These are phyloP conservation scores for Corylus heterophylla DNA, from an alignment of 306 rosid species.

Conservation along the genomic window DNA sequence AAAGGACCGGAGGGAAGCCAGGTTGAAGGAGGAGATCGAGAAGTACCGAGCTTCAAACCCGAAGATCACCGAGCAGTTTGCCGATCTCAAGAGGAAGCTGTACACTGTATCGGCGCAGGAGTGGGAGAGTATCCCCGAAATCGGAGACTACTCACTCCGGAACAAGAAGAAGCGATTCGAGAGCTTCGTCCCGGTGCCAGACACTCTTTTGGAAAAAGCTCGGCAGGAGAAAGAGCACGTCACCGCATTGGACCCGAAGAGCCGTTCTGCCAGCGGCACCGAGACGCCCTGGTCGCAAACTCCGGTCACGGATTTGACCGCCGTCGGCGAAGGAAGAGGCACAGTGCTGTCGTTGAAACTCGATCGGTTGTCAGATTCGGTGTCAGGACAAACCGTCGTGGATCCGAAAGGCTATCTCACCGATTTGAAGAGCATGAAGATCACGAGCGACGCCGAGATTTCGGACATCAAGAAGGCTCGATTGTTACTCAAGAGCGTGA, in stretches of 20 bases:
- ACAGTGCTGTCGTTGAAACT: constrained; percentile 78
- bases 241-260: constrained; percentile 84
- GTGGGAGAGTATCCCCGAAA: constrained; percentile 84
- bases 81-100: constrained; percentile 72
- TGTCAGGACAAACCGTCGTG: constrained; percentile 75
- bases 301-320: constrained; percentile 92
- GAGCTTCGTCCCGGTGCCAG: constrained; percentile 88
- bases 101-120: constrained; percentile 62
- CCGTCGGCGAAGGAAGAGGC: constrained; percentile 89
- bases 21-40: constrained; percentile 90
- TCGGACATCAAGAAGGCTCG: constrained; percentile 87
- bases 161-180: constrained; percentile 88
- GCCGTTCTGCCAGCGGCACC: constrained; percentile 64
- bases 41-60: constrained; percentile 86
- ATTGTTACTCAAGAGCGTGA: constrained; percentile 80
- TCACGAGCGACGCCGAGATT: constrained; percentile 87
- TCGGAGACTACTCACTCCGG: constrained; percentile 75
- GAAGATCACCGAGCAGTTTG: constrained; percentile 82
- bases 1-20: constrained; percentile 84
- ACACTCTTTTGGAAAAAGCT: constrained; percentile 87
- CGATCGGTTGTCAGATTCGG: constrained; percentile 79
- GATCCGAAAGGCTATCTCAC: constrained; percentile 84
- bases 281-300: constrained; percentile 87
- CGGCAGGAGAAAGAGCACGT: constrained; percentile 91
- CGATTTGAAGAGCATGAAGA: constrained; percentile 81